Conservation (phyloP, 495 filamentous ascomycete species). For the Hypoxylon crocopeplum region DNA sequence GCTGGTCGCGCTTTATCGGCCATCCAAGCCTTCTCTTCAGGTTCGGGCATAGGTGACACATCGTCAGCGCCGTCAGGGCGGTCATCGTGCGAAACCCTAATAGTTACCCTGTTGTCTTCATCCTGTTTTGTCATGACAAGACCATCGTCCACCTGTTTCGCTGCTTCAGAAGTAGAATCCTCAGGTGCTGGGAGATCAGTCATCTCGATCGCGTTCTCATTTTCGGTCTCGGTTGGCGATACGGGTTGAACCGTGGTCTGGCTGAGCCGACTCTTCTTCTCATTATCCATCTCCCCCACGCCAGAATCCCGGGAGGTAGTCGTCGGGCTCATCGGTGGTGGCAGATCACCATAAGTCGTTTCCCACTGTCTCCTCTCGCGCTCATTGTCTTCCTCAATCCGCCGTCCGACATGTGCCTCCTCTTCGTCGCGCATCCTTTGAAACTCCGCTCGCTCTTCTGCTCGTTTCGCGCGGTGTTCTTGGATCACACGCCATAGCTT, state of each 20-base stretch:
- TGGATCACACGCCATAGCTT: slow-evolving; percentile 89
- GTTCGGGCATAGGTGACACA: slow-evolving; percentile 24
- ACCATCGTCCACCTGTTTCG: slow-evolving; percentile 40
- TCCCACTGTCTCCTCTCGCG: slow-evolving; percentile 82
- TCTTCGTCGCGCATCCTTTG: slow-evolving; percentile 67
- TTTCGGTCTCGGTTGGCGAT: slow-evolving; percentile 35
- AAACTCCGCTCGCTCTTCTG: slow-evolving; percentile 61
- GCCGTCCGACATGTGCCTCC: slow-evolving; percentile 71
- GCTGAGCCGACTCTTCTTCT: slow-evolving; percentile 52
- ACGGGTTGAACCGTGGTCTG: slow-evolving; percentile 25
- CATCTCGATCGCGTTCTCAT: slow-evolving; percentile 46
- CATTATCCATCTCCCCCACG: slow-evolving; percentile 58
- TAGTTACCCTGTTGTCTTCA: slow-evolving; percentile 43
- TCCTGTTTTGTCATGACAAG: slow-evolving; percentile 40
- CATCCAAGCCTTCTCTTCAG: slow-evolving; percentile 46
- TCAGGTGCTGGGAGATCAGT: slow-evolving; percentile 38
- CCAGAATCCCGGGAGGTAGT: slow-evolving; percentile 57
- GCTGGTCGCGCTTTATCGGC: slow-evolving; percentile 37
- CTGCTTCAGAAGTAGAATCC: slow-evolving; percentile 26
- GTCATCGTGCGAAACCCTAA: slow-evolving; percentile 52
- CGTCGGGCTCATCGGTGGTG: slow-evolving; percentile 29
- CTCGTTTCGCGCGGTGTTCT: slow-evolving; percentile 69
- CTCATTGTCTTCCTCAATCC: slow-evolving; percentile 70
- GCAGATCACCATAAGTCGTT: slow-evolving; percentile 69
- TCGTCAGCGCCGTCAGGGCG: slow-evolving; percentile 30